Base-by-base conservation (phyloP, 352 stramenopile species). In the Phytophthora idaei region DNA sequence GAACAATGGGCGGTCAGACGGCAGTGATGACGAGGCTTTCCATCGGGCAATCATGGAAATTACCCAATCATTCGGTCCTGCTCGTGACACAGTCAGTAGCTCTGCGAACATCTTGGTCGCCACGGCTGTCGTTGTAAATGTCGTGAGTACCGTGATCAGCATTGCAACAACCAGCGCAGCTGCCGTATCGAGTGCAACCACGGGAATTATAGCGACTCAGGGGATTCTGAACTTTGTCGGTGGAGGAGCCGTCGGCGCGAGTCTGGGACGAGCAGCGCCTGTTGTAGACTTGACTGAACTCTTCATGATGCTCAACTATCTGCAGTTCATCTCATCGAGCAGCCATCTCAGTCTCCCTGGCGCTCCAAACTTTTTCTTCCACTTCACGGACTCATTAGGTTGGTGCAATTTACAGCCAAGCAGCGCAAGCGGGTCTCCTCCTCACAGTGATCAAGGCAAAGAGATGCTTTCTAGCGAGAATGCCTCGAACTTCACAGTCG, bases 371-470 rank as follows among this genome's bases (percentile, higher is more conserved):
- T 90, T 90, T 41, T 89, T 84, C 55, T 80, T 82, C 50, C 64
- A 84, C 32, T 90, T 92, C 55, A 90, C 80, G 4, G 84, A 92
- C 48, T 89, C 84, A 46, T 73, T 92, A 9, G 81, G 81, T 0
- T 92, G 84, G 84, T 77, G 57, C 41, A 83, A 83, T 56, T 76
- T 92, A 31, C 76, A 90, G 57, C 60, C 62, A 17, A 68, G 34
- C 14, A 27, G 21, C 4, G 25, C 31, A 32, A 14, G 9, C 7
- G 21, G 52, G n/a, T 31, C 37, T n/a, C 29, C 31, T n/a, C 25
- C 49, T 17, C 41, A 21, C 17, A 32, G 14, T 21, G 58, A 76
- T 36, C 55, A 67, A 5, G 48, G 9, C 4, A 66, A 67, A 57
- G 37, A 60, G 39, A 52, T 50, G 29, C 67, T 74, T 44, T 77